These are phyloP conservation scores for Rubroshorea leprosula DNA, from an alignment of 345 rosid genomes.

Conservation along the genomic window DNA sequence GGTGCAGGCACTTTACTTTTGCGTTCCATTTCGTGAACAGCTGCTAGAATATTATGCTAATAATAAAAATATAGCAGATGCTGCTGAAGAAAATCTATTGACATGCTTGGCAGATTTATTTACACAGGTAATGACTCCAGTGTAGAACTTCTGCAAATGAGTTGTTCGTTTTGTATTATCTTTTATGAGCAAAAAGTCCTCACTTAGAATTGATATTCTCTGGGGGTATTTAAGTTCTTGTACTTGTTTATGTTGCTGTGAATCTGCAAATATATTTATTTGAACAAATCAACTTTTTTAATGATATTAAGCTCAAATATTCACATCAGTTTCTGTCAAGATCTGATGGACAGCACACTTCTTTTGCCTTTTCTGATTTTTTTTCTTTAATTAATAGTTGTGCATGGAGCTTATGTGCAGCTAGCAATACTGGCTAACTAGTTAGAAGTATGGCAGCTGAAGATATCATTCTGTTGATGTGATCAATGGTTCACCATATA, in stretches of 20 bases:
- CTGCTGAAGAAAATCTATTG: conserved; percentile 93
- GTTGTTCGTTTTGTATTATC: background rate
- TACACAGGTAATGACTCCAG: conserved; percentile 54
- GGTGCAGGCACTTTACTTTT: conserved; percentile 92
- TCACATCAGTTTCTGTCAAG: background rate
- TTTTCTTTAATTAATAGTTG: conserved; percentile 1
- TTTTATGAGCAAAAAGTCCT: background rate
- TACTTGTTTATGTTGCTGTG: no score
- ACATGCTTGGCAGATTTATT: conserved; percentile 95
- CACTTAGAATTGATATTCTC: no score
- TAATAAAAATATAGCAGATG: conserved; percentile 64
- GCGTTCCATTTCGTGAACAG: conserved; percentile 98
- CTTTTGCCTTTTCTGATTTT: background rate
- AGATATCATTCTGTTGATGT: conserved; percentile 5
- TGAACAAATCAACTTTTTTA: background rate
- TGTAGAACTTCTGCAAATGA: background rate
- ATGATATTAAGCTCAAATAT: background rate
- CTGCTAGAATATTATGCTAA: conserved; percentile 85
- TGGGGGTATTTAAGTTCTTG: no score
- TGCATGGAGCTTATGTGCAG: background rate
- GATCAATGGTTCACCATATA: conserved; percentile 3
- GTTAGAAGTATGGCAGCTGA: conserved; percentile 1
- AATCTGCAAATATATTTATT: no score
- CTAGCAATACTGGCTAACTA: background rate
- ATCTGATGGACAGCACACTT: background rate